Base-by-base conservation (phyloP, 306 rosid species). In the Geum urbanum region DNA sequence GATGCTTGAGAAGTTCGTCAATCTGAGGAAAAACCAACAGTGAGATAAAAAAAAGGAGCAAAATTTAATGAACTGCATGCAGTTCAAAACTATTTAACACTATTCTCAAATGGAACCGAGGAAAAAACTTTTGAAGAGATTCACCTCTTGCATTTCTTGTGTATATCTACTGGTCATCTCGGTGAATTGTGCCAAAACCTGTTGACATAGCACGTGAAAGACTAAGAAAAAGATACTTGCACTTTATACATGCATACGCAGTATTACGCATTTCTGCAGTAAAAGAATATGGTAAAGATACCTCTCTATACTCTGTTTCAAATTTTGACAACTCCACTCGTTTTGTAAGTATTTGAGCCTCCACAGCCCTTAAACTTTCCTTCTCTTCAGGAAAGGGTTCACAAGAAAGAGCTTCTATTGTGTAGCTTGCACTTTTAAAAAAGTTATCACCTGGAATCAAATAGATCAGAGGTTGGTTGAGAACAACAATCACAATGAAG, bases 281-380 rank as follows among this genome's bases (percentile, higher is more conserved):
- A 63, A 74, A 78, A 54, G 71, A 63, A 12, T 16, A 60, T 15
- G 52, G 49, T 63, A 72, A 74, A 35, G 60, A 52, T 19, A 95
- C 99, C 96, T 95, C 99, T 65, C 88, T 90, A 78, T 95, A 95
- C 81, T 95, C 99, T 13, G 95, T 72, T 79, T 95, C 99, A 84
- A 95, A 95, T 79, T 91, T 95, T 10, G 95, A 91, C 79, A 91
- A 77, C 79, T 95, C 99, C 55, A 83, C 96, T 78, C 96, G 86
- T 78, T 95, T 95, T 19, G 97, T 67, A 55, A 95, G 87, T 72
- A 95, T 86, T 80, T 86, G 83, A 80, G 90, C 80, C 85, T 95
- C 99, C 50, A 95, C 80, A 5, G 72, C 77, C 76, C 95, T 81
- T 66, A 95, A 84, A 61, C 75, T 84, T 48, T 86, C 92, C 83